These are phyloP conservation scores for Firmiana major DNA, from an alignment of 345 rosid species.

Conservation along the genomic window DNA sequence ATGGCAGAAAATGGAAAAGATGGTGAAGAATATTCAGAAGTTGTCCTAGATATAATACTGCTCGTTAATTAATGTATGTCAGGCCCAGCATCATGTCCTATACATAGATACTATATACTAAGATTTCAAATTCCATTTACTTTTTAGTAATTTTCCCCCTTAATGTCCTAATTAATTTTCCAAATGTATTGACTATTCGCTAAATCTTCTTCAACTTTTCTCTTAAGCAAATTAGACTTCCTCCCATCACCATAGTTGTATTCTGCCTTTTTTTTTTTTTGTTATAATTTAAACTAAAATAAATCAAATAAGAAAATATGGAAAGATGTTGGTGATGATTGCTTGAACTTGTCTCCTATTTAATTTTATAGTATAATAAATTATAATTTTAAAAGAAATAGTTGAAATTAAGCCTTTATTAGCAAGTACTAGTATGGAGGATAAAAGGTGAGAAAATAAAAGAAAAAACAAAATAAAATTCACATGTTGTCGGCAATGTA, in stretches of 20 bases:
- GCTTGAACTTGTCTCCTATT: background rate
- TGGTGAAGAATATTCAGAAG: background rate
- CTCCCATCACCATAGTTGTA: too few species aligned
- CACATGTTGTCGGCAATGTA: background rate
- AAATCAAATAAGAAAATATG: background rate
- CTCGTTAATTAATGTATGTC: background rate
- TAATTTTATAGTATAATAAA: too few species aligned
- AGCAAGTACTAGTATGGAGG: too few species aligned
- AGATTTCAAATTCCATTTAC: too few species aligned
- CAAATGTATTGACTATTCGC: background rate
- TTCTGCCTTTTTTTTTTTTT: too few species aligned
- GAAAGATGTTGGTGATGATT: background rate
- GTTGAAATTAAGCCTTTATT: too few species aligned
- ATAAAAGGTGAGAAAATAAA: background rate
- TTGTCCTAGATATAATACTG: background rate
- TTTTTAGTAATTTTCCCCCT: background rate
- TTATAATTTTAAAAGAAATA: too few species aligned
- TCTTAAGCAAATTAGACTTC: too few species aligned
- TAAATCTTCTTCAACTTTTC: background rate
- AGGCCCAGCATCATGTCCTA: background rate
- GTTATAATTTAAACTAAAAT: too few species aligned
- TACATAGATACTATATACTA: background rate
- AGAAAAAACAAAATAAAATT: background rate
- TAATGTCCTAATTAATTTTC: background rate
- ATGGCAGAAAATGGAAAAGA: too few species aligned